Evolutionary conservation across 2,329 filamentous ascomycete genomes (phyloP), one percentile per base, ranked within the genome.

Genomic region (Beauveria caledonica): DNA sequence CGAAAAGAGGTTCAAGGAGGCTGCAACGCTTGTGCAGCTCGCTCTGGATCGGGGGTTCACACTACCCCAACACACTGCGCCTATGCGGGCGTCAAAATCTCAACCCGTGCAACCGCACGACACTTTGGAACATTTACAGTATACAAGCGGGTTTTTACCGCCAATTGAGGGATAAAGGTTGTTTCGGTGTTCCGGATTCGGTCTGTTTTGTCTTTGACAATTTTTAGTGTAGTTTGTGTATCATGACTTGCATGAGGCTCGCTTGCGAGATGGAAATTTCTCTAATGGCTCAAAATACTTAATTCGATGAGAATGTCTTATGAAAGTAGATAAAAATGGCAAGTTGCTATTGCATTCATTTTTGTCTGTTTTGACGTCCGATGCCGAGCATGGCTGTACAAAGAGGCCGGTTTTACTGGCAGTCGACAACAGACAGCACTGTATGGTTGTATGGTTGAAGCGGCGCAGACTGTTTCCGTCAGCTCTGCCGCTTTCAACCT

Each of bases 1-100:
- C 42, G 89, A 95, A 72, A 89, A 87, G 70, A 86, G 89, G 58
- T 97, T 91, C 79, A 95, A 95, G 80, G 83, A 87, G 60, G 90
- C 90, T 10, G 90, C 94, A 19, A 76, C 84, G 21, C 92, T 89
- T 66, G 93, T 96, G 60, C 86, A 92, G 71, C 80, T 79, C 19
- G 88, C 93, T 72, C 79, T 97, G 64, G 75, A 78, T 62, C 83
- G 81, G 21, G 84, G 84, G 4, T 86, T 85, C 66, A 72, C 67
- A 27, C 74, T 86, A 36, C 75, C 79, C 15, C 74, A 77, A 55
- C 70, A 73, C 58, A 62, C 64, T 17, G 52, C 70, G 55, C 83
- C 73, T 19, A 62, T 82, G 75, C 66, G 70, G 62, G 61, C 64
- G 45, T 25, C 67, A 58, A 54, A 66, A 60, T n/a, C 63, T 51